Base-by-base conservation (phyloP, 805 yeast species). In the Lipomyces mesembrius region DNA sequence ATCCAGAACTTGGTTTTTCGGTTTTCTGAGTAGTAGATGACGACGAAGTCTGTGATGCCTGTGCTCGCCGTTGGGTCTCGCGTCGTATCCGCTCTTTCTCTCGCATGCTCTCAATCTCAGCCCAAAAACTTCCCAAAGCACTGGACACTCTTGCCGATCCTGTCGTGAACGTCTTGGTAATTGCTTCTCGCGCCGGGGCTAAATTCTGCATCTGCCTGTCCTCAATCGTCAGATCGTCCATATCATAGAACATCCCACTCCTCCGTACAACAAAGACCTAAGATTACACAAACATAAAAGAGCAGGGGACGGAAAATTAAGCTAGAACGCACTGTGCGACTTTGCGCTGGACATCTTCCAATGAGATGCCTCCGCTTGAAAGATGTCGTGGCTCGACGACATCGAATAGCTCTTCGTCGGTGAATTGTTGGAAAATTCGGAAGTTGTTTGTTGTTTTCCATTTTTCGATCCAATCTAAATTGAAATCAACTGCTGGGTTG, bases 341-440 rank as follows among this genome's bases (percentile, higher is more conserved):
- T 60, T 65, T 65, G 43, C 65, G 63, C 37, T 73, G 75, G 17
- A 73, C 70, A n/a, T 74, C 75, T 46, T 71, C 71, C 3, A 73
- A 60, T 17, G 74, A 68, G 22, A 72, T 37, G 9, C 74, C 73
- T 14, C 74, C 74, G n/a, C 53, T 64, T 55, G 73, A 81, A 60
- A 74, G 70, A 74, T 80, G 83, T 56, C 66, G 69, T 25, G 88
- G 87, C 66, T 82, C 84, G 62, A 85, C 85, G 51, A 85, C 80
- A 75, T 86, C 88, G 76, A 89, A 89, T 49, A 89, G 76, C 72
- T 90, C 90, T 73, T 87, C 89, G 73, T 89, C 93, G 0, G 93
- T 88, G 60, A 76, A 77, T 32, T 74, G 71, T 69, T 85, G 81
- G 76, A 88, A 90, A 0, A 87, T 78, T 49, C 79, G 73, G 73